Evolutionary conservation across 129 eudicot genomes (phyloP).

Genomic region (Lactuca saligna): DNA sequence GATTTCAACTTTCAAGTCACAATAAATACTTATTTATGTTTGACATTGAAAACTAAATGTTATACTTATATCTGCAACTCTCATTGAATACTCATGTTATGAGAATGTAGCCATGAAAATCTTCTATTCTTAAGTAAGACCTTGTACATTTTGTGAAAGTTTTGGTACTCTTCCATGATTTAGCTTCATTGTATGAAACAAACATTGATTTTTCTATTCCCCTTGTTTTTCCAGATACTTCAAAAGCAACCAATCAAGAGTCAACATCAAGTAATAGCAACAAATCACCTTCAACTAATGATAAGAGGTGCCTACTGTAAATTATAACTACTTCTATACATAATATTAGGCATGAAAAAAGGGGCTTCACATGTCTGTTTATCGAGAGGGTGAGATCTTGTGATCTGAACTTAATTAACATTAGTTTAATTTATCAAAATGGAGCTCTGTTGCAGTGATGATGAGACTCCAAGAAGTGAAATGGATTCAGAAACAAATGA

Average conservation of each 20-base stretch:
- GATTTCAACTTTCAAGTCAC: too few species aligned
- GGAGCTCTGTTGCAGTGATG: slow-evolving; percentile 50
- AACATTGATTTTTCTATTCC: slow-evolving; percentile 12
- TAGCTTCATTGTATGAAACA: slow-evolving; percentile 3
- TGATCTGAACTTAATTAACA: slow-evolving; percentile 17
- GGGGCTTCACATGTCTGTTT: slow-evolving; percentile 17
- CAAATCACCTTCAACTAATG: slow-evolving; percentile 33
- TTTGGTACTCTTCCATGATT: background rate
- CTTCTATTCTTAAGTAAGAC: background rate
- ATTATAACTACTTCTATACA: slow-evolving; percentile 13
- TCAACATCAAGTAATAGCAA: slow-evolving; percentile 32
- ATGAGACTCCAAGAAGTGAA: slow-evolving; percentile 40
- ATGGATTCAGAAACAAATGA: slow-evolving; percentile 35
- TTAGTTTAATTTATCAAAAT: slow-evolving; percentile 30
- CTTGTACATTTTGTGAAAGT: background rate
- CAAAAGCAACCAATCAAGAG: slow-evolving; percentile 51
- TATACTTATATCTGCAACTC: background rate
- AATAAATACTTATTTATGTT: background rate
- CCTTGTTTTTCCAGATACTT: slow-evolving; percentile 47
- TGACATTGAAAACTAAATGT: background rate
- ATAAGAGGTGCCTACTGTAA: slow-evolving; percentile 47
- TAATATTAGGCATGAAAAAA: slow-evolving; percentile 2
- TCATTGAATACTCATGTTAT: slow-evolving; percentile 6
- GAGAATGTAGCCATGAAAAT: slow-evolving; percentile 12
- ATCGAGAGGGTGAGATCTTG: slow-evolving; percentile 17